These are phyloP conservation scores for Acephala macrosclerotiorum DNA, from an alignment of 2,329 filamentous ascomycete genomes.

Conservation along the genomic window DNA sequence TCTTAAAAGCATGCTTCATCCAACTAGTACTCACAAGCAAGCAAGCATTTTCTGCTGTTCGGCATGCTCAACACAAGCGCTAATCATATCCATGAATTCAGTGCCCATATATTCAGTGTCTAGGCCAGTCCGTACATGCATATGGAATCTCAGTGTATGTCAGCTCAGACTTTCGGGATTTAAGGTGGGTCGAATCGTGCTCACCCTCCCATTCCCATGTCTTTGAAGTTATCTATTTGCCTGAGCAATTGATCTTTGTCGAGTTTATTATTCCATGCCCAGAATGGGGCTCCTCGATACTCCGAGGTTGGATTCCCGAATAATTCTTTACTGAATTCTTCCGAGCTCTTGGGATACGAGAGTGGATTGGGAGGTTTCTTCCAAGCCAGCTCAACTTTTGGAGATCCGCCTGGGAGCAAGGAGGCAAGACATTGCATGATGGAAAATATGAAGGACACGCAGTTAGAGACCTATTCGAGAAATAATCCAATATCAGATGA, in stretches of 20 bases:
- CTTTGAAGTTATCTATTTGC: conserved; percentile 43
- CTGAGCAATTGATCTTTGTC: conserved; percentile 40
- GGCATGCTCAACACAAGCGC: conserved; percentile 44
- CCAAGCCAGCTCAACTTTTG: conserved; percentile 15
- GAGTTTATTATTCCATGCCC: conserved; percentile 44
- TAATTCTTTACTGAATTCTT: conserved; percentile 38
- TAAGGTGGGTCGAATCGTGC: not conserved
- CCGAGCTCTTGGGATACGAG: conserved; percentile 41
- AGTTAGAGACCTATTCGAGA: not conserved
- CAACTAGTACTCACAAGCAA: conserved; percentile 41
- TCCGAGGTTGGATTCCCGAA: conserved; percentile 43
- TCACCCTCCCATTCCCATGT: conserved; percentile 46
- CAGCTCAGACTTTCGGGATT: not conserved
- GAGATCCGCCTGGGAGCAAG: conserved; percentile 10
- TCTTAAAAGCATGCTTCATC: not conserved
- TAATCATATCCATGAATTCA: conserved; percentile 44
- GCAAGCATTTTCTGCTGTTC: conserved; percentile 44
- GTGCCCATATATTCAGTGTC: conserved; percentile 45
- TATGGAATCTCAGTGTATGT: conserved; percentile 27
- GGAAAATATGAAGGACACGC: not conserved
- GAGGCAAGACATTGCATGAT: conserved; percentile 31
- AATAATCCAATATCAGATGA: not conserved
- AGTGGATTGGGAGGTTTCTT: conserved; percentile 38
- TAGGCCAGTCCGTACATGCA: conserved; percentile 44
- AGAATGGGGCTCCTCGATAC: conserved; percentile 44